Evolutionary conservation across 192 early-diverging fungal genomes (phyloP).

Genomic region (Fimicolochytrium jonesii): DNA sequence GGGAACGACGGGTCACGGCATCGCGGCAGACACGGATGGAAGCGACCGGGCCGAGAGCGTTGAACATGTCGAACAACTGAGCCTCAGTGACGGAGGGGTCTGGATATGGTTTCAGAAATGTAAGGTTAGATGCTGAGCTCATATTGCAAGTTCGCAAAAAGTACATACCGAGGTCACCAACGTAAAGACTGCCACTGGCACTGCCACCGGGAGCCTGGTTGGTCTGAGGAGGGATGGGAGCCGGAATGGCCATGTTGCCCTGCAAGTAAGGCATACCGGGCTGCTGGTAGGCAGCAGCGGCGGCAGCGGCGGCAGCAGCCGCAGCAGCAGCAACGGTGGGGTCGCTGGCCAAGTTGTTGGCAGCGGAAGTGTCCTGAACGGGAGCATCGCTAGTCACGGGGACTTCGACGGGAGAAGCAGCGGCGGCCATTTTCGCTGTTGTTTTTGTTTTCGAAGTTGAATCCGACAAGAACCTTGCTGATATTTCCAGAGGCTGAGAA

Average conservation of each 20-base stretch:
- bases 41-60: constrained; percentile 89
- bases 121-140: not conserved
- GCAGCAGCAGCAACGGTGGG: constrained; percentile 32
- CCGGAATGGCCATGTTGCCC: constrained; percentile 14
- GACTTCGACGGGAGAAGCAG: constrained; percentile 32
- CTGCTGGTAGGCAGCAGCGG: constrained; percentile 42
- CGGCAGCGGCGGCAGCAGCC: constrained; percentile 36
- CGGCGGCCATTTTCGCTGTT: constrained; percentile 31
- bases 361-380: constrained; percentile 7
- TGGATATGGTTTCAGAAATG: constrained; percentile 7
- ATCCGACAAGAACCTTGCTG: not conserved
- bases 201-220: constrained; percentile 33
- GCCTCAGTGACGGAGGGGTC: constrained; percentile 96
- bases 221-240: constrained; percentile 7
- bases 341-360: constrained; percentile 33
- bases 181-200: constrained; percentile 66
- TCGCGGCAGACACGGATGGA: constrained; percentile 98
- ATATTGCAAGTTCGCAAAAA: not conserved
- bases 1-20: constrained; percentile 89
- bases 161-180: constrained; percentile 79
- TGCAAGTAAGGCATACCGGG: constrained; percentile 11
- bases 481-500: not conserved
- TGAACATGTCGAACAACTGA: constrained; percentile 96
- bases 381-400: constrained; percentile 2
- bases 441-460: not conserved